phyloP scores from a whole-genome alignment of 805 yeast species.

The Saccharomycopsis guyanensis region DNA sequence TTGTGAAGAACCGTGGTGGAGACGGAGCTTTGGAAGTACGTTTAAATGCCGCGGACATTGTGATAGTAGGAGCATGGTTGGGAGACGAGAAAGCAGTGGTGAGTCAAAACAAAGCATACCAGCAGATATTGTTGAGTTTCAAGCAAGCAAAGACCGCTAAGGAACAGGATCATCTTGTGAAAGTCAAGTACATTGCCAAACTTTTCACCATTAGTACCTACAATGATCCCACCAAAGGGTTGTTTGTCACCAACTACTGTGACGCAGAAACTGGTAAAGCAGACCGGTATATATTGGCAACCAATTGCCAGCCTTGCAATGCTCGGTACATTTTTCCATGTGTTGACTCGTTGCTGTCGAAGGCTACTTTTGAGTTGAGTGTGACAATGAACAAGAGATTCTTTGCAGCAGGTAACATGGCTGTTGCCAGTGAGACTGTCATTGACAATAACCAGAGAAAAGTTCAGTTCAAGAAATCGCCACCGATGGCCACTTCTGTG shows the following conservation, averaged over 20 bases:
- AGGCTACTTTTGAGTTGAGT: conserved; percentile 43
- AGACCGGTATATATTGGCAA: conserved; percentile 48
- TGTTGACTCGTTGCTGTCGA: conserved; percentile 54
- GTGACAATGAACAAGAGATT: conserved; percentile 38
- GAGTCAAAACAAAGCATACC: conserved; percentile 35
- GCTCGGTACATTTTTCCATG: conserved; percentile 62
- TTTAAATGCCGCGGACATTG: conserved; percentile 32
- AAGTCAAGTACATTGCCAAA: conserved; percentile 42
- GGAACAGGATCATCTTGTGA: conserved; percentile 21
- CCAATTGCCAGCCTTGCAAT: conserved; percentile 66
- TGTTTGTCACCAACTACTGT: conserved; percentile 60
- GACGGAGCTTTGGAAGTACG: conserved; percentile 24
- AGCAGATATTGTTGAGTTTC: conserved; percentile 28
- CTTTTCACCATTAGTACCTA: conserved; percentile 43
- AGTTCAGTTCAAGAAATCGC: conserved; percentile 41
- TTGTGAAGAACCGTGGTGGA: not conserved
- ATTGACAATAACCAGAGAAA: conserved; percentile 26
- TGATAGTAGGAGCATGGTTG: conserved; percentile 21
- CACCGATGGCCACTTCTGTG: conserved; percentile 52
- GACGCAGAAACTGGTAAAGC: conserved; percentile 42
- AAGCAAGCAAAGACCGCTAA: conserved; percentile 22
- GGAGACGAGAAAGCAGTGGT: conserved; percentile 26
- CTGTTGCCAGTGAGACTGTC: conserved; percentile 27
- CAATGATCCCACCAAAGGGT: conserved; percentile 52
- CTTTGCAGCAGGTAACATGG: conserved; percentile 45